Conservation (phyloP, 257 asterid genomes). For the Sherardia arvensis region DNA sequence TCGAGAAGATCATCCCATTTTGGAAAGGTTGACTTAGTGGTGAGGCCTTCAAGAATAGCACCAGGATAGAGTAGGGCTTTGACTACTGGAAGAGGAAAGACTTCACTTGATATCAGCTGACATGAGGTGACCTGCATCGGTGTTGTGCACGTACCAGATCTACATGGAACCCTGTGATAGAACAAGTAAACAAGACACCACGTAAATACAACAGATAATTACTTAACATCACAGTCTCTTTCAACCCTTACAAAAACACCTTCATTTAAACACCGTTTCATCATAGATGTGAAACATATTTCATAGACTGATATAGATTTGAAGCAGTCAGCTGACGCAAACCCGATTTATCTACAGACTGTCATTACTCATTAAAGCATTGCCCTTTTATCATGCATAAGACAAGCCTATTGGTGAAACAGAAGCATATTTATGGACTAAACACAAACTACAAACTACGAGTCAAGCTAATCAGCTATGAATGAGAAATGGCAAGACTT, state of each 20-base stretch:
- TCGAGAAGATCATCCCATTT: conserved; percentile 61
- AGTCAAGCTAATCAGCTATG: background rate
- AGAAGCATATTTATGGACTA: background rate
- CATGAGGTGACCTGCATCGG: conserved; percentile 84
- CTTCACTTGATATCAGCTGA: conserved; percentile 77
- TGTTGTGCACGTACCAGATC: conserved; percentile 83
- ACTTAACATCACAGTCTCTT: background rate
- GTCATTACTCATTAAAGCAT: too few relatives aligned
- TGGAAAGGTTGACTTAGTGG: conserved; percentile 47
- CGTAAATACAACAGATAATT: background rate
- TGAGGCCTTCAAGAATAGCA: conserved; percentile 50
- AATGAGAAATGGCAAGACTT: background rate
- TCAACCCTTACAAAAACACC: background rate
- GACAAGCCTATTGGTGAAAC: background rate
- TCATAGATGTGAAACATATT: background rate
- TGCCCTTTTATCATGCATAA: background rate
- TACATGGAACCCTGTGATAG: conserved; percentile 62
- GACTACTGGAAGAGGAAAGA: conserved; percentile 73
- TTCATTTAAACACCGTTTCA: background rate
- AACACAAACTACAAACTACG: background rate
- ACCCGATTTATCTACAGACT: background rate
- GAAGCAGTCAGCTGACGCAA: background rate
- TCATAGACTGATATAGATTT: background rate
- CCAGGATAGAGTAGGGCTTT: conserved; percentile 93
- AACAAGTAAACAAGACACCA: background rate